These are phyloP conservation scores for Canna indica DNA, from an alignment of 176 grass and related monocot species.

Conservation along the genomic window DNA sequence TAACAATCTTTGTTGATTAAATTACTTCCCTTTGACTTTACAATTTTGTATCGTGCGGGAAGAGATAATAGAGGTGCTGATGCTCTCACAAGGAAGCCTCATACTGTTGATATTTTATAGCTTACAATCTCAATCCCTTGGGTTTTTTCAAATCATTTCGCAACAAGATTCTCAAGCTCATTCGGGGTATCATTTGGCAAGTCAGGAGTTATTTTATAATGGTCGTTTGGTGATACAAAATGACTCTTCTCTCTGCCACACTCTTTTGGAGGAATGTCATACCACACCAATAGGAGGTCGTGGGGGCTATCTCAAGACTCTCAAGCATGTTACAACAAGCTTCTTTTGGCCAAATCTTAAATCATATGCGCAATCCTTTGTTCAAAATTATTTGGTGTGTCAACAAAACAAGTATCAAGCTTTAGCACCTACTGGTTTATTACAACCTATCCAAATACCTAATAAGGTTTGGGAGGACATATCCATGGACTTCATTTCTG, in stretches of 20 bases:
- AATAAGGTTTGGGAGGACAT: neutral
- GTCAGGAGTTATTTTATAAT: too few species aligned
- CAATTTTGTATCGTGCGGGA: neutral
- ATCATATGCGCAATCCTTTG: neutral
- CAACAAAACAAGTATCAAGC: neutral
- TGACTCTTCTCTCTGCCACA: neutral
- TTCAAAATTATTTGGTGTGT: neutral
- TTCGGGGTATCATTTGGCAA: neutral
- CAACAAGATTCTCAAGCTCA: neutral
- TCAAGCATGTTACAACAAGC: neutral
- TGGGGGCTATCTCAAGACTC: neutral
- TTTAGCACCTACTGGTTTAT: neutral
- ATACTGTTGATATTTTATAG: neutral
- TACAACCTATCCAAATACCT: neutral
- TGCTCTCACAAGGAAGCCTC: neutral
- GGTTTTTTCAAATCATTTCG: neutral
- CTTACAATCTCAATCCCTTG: neutral
- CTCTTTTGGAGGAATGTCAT: neutral
- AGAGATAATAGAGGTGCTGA: neutral
- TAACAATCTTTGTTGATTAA: neutral
- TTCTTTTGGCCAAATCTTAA: constrained; percentile 1
- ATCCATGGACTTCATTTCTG: neutral
- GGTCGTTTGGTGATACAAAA: neutral
- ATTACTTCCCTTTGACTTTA: neutral
- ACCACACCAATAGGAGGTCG: neutral